These are phyloP conservation scores for Lasiosphaeris hirsuta DNA, from an alignment of 495 filamentous ascomycete species.

Conservation along the genomic window DNA sequence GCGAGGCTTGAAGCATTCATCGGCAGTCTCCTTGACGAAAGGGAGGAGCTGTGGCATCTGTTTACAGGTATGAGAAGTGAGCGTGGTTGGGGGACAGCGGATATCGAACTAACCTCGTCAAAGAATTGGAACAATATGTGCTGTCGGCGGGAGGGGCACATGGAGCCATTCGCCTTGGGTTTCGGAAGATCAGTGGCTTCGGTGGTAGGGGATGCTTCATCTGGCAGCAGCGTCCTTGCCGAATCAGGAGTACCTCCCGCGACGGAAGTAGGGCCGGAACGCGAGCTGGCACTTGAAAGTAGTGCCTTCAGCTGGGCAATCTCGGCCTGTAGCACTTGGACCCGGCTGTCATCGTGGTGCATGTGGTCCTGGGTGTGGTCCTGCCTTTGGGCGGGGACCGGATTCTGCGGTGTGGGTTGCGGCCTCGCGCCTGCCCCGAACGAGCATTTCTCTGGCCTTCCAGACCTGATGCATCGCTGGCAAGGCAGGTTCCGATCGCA, in stretches of 20 bases:
- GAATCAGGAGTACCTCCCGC: too few relatives aligned
- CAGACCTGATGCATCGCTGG: conserved; percentile 23
- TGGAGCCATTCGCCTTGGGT: conserved; percentile 20
- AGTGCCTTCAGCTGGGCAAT: too few relatives aligned
- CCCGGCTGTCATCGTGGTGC: too few relatives aligned
- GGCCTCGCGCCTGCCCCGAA: conserved; percentile 15
- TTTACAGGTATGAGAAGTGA: background rate
- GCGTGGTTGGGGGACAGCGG: background rate
- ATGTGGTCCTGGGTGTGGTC: too few relatives aligned
- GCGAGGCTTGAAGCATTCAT: conserved; percentile 34
- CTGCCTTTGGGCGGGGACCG: too few relatives aligned
- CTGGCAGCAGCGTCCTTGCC: too few relatives aligned
- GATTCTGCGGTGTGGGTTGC: background rate
- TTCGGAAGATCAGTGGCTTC: conserved; percentile 6
- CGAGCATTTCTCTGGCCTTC: conserved; percentile 18
- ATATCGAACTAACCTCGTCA: conserved; percentile 19
- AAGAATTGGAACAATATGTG: conserved; percentile 26
- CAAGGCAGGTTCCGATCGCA: conserved; percentile 27
- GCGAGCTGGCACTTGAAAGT: too few relatives aligned
- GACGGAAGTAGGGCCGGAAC: too few relatives aligned
- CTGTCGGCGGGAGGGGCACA: conserved; percentile 20
- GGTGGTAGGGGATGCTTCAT: background rate
- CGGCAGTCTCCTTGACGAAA: conserved; percentile 34
- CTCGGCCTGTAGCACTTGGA: too few relatives aligned
- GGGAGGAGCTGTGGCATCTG: conserved; percentile 23